Base-by-base conservation (phyloP, 192 early-diverging fungal species). In the Chytriomyces sp. region DNA sequence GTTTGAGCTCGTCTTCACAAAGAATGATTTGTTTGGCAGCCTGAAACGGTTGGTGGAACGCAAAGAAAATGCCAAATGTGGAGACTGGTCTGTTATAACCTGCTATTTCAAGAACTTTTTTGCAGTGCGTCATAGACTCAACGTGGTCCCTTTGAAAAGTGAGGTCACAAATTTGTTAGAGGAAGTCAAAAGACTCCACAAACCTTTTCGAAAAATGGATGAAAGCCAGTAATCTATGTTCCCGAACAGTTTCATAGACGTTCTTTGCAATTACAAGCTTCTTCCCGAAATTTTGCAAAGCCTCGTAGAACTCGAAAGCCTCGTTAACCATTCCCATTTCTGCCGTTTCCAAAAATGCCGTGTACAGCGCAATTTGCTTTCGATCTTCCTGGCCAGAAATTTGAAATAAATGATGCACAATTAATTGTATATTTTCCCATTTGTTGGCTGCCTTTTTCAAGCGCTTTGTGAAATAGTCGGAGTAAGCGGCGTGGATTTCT, bases 391-490 rank as follows among this genome's bases (percentile, higher is more conserved):
- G 54, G 38, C 68, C 68, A 38, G 68, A 25, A 5, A 70, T 36
- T 57, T 70, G 68, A 39, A 59, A 70, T 28, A 70, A 70, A 28
- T 70, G 68, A 25, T 70, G 36, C 17, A 70, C 38, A 26, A 70
- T 36, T 5, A 57, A 57, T 41, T 70, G 68, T 17, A 70, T 70
- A 17, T 5, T 39, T 30, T 70, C 68, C 68, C 68, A 70, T 32
- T 70, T 70, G 39, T 70, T 59, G 5, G 37, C 14, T 0, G 55
- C 17, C 28, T 31, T 7, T 31, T 70, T 70, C 3, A 70, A 38
- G 4, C 54, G 53, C 41, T 70, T 70, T n/a, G 59, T 28, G 59
- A 70, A 75, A 59, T 49, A 75, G 39, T 75, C 66, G 5, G 66
- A 64, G 36, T 69, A 75, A 2, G 61, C 41, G 5, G 64, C 30